A percentile compares a stretch with the other conserved stretches of the same genome.
phyloP scores from a whole-genome alignment of 768 basidiomycete species.

The Mycena rosella region DNA sequence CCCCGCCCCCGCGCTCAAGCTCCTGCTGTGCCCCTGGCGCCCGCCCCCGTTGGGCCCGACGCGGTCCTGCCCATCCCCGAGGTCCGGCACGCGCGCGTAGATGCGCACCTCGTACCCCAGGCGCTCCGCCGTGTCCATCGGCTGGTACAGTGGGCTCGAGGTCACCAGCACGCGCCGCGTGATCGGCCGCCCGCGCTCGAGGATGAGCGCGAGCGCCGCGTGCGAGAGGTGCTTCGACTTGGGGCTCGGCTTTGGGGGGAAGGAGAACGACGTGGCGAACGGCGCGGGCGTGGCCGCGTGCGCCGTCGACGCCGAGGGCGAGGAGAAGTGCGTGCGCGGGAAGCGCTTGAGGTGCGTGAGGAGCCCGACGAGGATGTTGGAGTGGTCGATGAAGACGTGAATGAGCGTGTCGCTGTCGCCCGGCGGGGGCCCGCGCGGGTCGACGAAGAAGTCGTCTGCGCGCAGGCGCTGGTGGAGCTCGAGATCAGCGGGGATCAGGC shows the following conservation, averaged over 20 bases:
- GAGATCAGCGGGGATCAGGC: conserved; percentile 28
- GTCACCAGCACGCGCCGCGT: conserved; percentile 82
- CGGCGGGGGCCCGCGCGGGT: conserved; percentile 41
- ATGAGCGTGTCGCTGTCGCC: conserved; percentile 43
- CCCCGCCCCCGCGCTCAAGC: conserved; percentile 41
- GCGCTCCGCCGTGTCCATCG: conserved; percentile 77
- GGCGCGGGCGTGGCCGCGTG: conserved; percentile 27
- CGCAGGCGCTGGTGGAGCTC: conserved; percentile 31
- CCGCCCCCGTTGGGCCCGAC: conserved; percentile 47
- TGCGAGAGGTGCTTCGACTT: conserved; percentile 75
- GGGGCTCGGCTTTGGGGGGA: conserved; percentile 49
- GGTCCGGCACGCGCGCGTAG: conserved; percentile 78
- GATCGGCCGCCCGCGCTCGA: conserved; percentile 85
- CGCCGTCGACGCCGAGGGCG: conserved; percentile 18
- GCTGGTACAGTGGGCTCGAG: conserved; percentile 87
- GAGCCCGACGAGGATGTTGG: conserved; percentile 90
- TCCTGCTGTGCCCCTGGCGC: conserved; percentile 37
- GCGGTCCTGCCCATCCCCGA: conserved; percentile 72
- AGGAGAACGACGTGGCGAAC: conserved; percentile 31
- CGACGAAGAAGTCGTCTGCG: conserved; percentile 39
- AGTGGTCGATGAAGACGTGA: conserved; percentile 67
- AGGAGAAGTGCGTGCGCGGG: conserved; percentile 47
- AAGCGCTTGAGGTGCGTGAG: conserved; percentile 76
- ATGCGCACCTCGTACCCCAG: conserved; percentile 83
- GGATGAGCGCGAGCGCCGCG: conserved; percentile 78